Percentiles rank a stretch among this genome's conserved stretches.
Evolutionary conservation across 148 eudicot genomes (phyloP).

Genomic region (Rhododendron ferrugineum): DNA sequence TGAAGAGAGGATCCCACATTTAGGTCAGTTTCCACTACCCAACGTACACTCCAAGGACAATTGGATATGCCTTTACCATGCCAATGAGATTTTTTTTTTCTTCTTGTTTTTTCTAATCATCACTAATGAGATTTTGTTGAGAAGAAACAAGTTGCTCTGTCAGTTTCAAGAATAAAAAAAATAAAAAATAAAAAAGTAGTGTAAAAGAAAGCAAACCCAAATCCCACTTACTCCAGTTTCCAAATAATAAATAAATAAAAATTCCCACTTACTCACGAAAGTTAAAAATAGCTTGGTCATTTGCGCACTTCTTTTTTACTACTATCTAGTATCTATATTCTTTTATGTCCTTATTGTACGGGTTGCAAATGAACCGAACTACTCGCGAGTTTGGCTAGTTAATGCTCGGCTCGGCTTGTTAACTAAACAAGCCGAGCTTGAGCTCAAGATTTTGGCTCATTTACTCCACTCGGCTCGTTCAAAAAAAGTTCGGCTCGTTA

Average conservation of each 20-base stretch:
- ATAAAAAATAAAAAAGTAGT: too few relatives aligned
- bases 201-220: not conserved
- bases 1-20: not conserved
- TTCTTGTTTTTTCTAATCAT: not conserved
- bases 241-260: too few relatives aligned
- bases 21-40: slow-evolving; percentile 10
- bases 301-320: not conserved
- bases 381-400: too few relatives aligned
- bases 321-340: not conserved
- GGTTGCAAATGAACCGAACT: too few relatives aligned
- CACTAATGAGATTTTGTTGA: not conserved
- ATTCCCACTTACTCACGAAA: not conserved
- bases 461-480: too few relatives aligned
- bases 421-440: too few relatives aligned
- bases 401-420: too few relatives aligned
- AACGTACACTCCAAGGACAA: slow-evolving; percentile 22
- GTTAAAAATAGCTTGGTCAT: not conserved
- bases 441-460: too few relatives aligned
- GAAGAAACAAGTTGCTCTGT: not conserved
- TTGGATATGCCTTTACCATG: slow-evolving; percentile 3
- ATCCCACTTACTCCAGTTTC: not conserved
- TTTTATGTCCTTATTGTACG: too few relatives aligned
- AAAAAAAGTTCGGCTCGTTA: too few relatives aligned
- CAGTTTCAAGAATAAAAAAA: not conserved
- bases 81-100: not conserved